Evolutionary conservation across 306 rosid genomes (phyloP), one percentile per base, ranked within the genome.

Genomic region (cucumber (Cucumis sativus)): DNA sequence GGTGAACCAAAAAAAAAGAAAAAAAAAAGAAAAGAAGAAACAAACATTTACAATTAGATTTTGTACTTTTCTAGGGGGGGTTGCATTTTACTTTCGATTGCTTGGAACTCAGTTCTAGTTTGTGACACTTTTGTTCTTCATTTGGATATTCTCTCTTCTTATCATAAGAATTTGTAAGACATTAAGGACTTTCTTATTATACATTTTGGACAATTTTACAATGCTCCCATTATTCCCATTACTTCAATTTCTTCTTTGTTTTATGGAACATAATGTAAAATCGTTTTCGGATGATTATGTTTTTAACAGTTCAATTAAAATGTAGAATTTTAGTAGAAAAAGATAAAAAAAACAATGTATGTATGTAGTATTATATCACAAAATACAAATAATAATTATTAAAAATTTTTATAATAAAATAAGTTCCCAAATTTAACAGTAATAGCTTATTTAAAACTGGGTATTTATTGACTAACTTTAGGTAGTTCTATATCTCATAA

Each of bases 21-120:
- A 45, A 45, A 45, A 1, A 11, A 47, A 47, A 79, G 79, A 61
- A 13, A 2, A 10, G 10, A 10, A 45, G 10, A 45, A 45, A 45
- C 10, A 1, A 11, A 47, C 76, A 80, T 70, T 82, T 83, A 81
- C 81, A 61, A 67, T 84, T 73, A 30, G 77, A 73, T 73, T 73
- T 73, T 73, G 77, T 52, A 47, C 82, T 60, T 56, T 33, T 33
- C 37, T 33, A 33, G 59, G 77, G 84, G 76, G 74, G 41, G 76
- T 25, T 71, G 76, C 76, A 8, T 13, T 69, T 20, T 14, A 4
- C 7, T 30, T 55, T 55, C 16, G 30, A 73, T 8, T 73, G 49
- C 59, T 73, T 73, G 62, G 45, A 73, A 73, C 77, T 54, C 77
- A 28, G 62, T 33, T 28, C 47, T 73, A 73, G 77, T 73, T 73